Evolutionary conservation across 2,329 filamentous ascomycete species (phyloP).

Genomic region (Clonostachys chloroleuca): DNA sequence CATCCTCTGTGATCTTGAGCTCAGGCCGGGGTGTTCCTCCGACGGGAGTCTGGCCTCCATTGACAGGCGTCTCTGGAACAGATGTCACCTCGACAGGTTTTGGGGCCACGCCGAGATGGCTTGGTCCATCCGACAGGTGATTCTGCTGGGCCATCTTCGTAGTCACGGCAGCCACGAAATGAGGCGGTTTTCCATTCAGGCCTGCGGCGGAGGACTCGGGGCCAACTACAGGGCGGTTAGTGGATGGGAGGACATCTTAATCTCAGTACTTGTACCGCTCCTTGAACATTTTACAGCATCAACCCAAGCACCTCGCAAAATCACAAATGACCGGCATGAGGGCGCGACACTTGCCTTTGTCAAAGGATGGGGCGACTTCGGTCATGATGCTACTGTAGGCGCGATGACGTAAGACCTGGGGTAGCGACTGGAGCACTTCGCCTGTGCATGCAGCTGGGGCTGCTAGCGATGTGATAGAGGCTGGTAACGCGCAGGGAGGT

Average conservation of each 20-base stretch:
- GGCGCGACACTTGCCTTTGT: conserved; percentile 1
- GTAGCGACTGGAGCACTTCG: no score
- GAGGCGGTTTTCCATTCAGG: not conserved
- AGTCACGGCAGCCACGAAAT: no score
- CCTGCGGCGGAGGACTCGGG: not conserved
- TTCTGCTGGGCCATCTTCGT: no score
- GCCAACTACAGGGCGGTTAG: no score
- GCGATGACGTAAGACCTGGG: conserved; percentile 4
- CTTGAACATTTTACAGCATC: no score
- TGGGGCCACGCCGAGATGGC: conserved; percentile 6
- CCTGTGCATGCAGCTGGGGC: no score
- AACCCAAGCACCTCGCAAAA: no score
- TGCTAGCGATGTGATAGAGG: not conserved
- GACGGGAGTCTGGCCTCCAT: conserved; percentile 20
- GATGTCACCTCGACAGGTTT: conserved; percentile 28
- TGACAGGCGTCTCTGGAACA: conserved; percentile 27
- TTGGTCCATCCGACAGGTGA: no score
- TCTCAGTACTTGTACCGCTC: no score
- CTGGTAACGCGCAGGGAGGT: not conserved
- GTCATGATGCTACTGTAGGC: conserved; percentile 1
- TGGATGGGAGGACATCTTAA: no score
- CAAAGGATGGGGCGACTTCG: conserved; percentile 1
- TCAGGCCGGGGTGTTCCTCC: conserved; percentile 26
- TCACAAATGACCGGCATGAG: not conserved
- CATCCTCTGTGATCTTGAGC: conserved; percentile 22